These are phyloP conservation scores for Oryza meyeriana DNA, from an alignment of 176 grass and related monocot species.

Conservation along the genomic window DNA sequence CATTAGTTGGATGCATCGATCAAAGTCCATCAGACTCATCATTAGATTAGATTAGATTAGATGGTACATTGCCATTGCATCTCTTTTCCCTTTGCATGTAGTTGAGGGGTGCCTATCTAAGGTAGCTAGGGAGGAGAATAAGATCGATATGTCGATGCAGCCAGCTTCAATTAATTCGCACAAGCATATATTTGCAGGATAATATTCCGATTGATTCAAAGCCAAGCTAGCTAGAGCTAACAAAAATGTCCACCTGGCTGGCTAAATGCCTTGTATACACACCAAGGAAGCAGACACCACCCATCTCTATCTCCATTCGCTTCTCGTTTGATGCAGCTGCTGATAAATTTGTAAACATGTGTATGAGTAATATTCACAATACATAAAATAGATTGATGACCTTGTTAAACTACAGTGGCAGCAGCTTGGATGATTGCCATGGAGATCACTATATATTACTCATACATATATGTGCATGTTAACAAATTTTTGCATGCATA, in stretches of 20 bases:
- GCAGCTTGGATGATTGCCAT: too few relatives aligned
- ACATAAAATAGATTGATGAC: too few relatives aligned
- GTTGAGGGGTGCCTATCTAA: conserved; percentile 30
- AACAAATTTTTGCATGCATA: too few relatives aligned
- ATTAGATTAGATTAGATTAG: not conserved
- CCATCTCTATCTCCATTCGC: not conserved
- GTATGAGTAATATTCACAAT: too few relatives aligned
- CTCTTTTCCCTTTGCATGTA: not conserved
- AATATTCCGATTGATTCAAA: conserved; percentile 26
- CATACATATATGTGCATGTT: too few relatives aligned
- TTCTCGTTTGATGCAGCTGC: not conserved
- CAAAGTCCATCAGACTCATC: not conserved
- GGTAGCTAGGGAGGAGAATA: not conserved
- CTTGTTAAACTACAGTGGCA: too few relatives aligned
- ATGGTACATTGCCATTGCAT: not conserved
- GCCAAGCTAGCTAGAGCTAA: conserved; percentile 25
- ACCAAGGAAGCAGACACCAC: not conserved
- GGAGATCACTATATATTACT: too few relatives aligned
- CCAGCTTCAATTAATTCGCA: not conserved
- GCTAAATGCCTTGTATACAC: not conserved
- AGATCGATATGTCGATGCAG: not conserved
- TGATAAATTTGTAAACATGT: too few relatives aligned
- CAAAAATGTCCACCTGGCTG: not conserved
- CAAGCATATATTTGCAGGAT: not conserved
- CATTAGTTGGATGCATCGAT: not conserved